Evolutionary conservation across 352 stramenopile species (phyloP).

Genomic region (Blastocystis sp.): DNA sequence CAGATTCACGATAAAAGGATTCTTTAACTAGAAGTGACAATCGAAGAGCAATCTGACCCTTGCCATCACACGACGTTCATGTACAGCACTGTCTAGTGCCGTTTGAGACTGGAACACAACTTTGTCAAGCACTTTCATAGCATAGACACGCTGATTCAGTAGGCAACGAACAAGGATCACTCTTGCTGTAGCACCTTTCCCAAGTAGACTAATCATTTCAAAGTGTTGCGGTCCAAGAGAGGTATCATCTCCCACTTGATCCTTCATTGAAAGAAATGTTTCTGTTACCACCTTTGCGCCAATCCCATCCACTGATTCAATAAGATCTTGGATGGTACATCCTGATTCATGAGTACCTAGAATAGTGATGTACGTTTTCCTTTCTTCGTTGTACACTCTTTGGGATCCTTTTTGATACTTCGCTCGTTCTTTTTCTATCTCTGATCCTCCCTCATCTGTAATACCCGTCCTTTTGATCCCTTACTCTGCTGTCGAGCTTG

Average conservation of each 20-base stretch:
- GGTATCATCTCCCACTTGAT: not conserved
- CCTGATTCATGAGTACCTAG: not conserved
- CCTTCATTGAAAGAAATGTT: not conserved
- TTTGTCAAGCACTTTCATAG: slow-evolving; percentile 88
- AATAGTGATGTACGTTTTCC: not conserved
- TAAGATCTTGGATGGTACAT: slow-evolving; percentile 15
- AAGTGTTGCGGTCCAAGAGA: slow-evolving; percentile 75
- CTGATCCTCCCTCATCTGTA: not conserved
- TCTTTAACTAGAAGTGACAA: slow-evolving; percentile 80
- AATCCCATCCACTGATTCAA: not conserved
- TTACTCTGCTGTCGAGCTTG: not conserved
- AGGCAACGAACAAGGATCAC: slow-evolving; percentile 87
- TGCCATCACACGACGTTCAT: slow-evolving; percentile 85
- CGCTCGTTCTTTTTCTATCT: not conserved
- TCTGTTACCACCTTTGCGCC: not conserved
- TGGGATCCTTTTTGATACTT: not conserved
- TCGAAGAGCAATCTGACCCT: slow-evolving; percentile 90
- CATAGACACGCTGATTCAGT: slow-evolving; percentile 73
- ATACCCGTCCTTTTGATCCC: not conserved
- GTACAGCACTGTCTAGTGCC: slow-evolving; percentile 89
- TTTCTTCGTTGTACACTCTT: not conserved
- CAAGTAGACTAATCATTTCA: slow-evolving; percentile 84
- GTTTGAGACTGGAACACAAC: slow-evolving; percentile 82
- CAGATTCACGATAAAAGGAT: slow-evolving; percentile 72
- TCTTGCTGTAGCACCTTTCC: slow-evolving; percentile 87